Evolutionary conservation across 2,329 filamentous ascomycete genomes (phyloP).

Genomic region (Fusarium mangiferae): DNA sequence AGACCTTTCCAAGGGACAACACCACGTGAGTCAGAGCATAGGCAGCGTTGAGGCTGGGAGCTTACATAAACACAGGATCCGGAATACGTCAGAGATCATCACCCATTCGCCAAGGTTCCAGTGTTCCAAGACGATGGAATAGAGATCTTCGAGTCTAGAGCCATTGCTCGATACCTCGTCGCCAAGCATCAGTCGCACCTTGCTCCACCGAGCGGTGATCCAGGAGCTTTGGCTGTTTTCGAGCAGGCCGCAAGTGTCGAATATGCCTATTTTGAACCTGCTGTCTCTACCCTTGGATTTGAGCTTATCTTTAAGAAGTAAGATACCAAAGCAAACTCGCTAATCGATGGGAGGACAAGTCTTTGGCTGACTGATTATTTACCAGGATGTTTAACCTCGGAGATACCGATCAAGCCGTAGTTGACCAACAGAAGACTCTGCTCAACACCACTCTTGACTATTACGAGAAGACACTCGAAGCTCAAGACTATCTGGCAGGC

Average conservation of each 20-base stretch:
- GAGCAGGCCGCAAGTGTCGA: neutral
- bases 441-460: neutral
- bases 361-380: no score
- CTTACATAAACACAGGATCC: neutral
- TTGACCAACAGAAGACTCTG: neutral
- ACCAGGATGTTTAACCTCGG: neutral
- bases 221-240: neutral
- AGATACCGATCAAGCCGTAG: neutral
- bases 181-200: neutral
- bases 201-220: neutral
- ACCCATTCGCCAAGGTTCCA: neutral
- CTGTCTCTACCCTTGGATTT: neutral
- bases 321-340: neutral
- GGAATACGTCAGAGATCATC: neutral
- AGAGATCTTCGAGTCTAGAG: neutral
- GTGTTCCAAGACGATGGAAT: neutral
- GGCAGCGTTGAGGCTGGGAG: accelerated
- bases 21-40: neutral
- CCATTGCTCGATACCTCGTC: neutral
- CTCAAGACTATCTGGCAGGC: neutral
- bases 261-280: neutral
- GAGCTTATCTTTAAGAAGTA: neutral
- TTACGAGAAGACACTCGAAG: neutral
- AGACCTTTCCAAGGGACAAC: neutral
- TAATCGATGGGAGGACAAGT: no score